Evolutionary conservation across 2,329 filamentous ascomycete genomes (phyloP).

Genomic region (Bipolaris sorokiniana): DNA sequence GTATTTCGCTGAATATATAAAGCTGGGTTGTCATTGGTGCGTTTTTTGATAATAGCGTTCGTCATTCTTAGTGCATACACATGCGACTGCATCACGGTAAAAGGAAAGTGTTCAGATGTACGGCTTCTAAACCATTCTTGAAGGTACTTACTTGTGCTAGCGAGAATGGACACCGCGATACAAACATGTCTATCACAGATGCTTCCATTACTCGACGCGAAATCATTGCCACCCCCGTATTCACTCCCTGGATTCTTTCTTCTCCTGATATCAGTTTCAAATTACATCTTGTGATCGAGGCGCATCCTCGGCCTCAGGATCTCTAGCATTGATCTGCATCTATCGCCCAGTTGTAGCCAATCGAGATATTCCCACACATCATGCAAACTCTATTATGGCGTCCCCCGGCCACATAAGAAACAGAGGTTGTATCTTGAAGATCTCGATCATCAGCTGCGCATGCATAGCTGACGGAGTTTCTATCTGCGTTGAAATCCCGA

Average conservation of each 20-base stretch:
- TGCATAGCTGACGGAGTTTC: background rate
- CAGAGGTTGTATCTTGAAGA: background rate
- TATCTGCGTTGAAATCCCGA: too few species aligned
- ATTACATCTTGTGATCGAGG: background rate
- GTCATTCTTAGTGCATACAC: background rate
- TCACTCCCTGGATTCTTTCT: background rate
- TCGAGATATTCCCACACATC: background rate
- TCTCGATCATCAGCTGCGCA: background rate
- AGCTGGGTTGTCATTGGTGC: background rate
- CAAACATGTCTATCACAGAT: background rate
- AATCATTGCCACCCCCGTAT: background rate
- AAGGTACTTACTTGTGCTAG: background rate
- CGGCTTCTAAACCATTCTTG: background rate
- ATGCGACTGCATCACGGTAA: background rate
- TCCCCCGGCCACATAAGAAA: background rate
- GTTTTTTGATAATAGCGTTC: background rate
- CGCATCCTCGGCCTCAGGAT: background rate
- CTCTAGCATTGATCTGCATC: background rate
- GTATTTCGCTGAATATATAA: background rate
- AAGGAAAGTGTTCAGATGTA: background rate
- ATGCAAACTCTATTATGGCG: background rate
- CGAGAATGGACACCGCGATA: background rate
- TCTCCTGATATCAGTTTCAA: background rate
- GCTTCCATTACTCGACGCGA: background rate
- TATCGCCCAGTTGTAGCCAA: background rate